phyloP scores from a whole-genome alignment of 371 early-diverging fungal genomes.

The Mortierella sp. region DNA sequence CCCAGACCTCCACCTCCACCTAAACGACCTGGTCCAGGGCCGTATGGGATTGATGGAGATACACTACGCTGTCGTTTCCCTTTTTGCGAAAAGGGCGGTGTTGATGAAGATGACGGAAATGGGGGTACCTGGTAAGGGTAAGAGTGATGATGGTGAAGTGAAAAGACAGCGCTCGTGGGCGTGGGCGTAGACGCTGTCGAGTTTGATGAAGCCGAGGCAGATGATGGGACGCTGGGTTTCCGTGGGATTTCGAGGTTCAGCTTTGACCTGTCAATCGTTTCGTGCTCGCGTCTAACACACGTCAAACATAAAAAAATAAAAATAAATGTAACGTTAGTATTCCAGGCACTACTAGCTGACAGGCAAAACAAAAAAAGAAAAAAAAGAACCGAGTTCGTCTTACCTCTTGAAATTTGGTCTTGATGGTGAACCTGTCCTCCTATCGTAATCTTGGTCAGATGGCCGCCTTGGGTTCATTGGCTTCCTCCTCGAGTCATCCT shows the following conservation, averaged over 20 bases:
- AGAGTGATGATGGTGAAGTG: conserved; percentile 7
- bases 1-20: conserved; percentile 1
- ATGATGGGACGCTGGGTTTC: conserved; percentile 28
- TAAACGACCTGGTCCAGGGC: not conserved
- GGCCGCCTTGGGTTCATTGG: not conserved
- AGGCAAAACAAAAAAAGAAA: no score
- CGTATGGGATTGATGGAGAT: conserved; percentile 12
- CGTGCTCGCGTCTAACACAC: conserved; percentile 38
- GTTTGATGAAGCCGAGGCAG: conserved; percentile 29
- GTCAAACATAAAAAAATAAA: not conserved
- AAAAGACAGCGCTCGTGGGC: conserved; percentile 23
- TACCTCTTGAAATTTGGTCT: conserved; percentile 29
- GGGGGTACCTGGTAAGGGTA: conserved; percentile 1
- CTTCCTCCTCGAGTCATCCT: not conserved
- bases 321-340: not conserved
- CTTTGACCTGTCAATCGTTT: conserved; percentile 47
- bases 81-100: conserved; percentile 3
- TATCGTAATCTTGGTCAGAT: conserved; percentile 26
- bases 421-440: conserved; percentile 18
- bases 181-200: conserved; percentile 43
- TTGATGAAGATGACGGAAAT: conserved; percentile 13
- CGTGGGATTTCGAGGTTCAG: conserved; percentile 53
- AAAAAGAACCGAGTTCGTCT: not conserved
- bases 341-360: no score
- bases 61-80: conserved; percentile 37